Conservation (phyloP, 805 yeast species). For the Wickerhamiella parazyma region DNA sequence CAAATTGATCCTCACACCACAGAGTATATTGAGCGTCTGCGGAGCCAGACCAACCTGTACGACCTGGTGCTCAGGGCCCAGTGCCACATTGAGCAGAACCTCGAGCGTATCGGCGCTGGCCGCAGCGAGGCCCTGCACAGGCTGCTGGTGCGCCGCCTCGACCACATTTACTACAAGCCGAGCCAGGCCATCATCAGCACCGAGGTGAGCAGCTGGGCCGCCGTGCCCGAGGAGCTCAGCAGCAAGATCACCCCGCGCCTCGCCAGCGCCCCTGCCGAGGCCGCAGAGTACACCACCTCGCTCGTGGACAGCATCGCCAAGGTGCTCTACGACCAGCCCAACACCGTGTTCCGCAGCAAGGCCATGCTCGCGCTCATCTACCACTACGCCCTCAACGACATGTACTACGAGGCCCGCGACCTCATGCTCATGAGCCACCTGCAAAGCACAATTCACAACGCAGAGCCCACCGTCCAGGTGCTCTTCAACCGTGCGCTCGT, state of each 20-base stretch:
- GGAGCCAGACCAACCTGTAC: constrained; percentile 72
- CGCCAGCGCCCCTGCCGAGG: constrained; percentile 21
- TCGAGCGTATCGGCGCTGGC: constrained; percentile 11
- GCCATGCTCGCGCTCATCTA: constrained; percentile 79
- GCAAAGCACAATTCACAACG: constrained; percentile 67
- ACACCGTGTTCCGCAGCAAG: constrained; percentile 58
- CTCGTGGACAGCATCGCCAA: constrained; percentile 54
- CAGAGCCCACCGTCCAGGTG: constrained; percentile 79
- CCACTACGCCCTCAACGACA: constrained; percentile 80
- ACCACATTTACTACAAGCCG: constrained; percentile 89
- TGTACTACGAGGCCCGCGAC: constrained; percentile 74
- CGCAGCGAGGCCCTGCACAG: constrained; percentile 39
- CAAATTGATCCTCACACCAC: constrained; percentile 88
- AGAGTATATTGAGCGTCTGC: constrained; percentile 80
- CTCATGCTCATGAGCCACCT: constrained; percentile 76
- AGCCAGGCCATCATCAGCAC: constrained; percentile 50
- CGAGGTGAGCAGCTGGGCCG: constrained; percentile 67
- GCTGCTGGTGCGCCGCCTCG: constrained; percentile 69
- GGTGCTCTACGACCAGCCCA: constrained; percentile 52
- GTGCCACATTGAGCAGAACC: constrained; percentile 58
- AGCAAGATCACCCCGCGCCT: constrained; percentile 28
- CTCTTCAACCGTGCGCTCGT: constrained; percentile 90
- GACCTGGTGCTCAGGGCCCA: constrained; percentile 71
- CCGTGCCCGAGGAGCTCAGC: constrained; percentile 28
- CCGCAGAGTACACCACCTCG: constrained; percentile 33